A percentile compares a stretch with the other conserved stretches of the same genome.
Evolutionary conservation across 129 eudicot genomes (phyloP).

Genomic region (Lactuca saligna): DNA sequence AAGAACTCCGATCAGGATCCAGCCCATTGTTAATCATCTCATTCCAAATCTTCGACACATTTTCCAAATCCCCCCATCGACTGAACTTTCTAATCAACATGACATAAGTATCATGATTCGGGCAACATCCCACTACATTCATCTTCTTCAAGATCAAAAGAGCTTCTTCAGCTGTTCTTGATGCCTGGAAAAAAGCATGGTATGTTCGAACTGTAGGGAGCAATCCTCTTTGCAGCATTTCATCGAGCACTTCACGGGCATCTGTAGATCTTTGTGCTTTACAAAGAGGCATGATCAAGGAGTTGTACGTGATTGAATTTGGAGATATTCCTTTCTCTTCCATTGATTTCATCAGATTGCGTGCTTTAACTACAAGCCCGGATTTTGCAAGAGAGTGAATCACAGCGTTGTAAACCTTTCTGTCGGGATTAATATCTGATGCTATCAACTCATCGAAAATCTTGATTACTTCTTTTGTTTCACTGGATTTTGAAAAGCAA

Average conservation of each 20-base stretch:
- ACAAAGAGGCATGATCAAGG: constrained; percentile 77
- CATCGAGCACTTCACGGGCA: constrained; percentile 52
- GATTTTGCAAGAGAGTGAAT: constrained; percentile 80
- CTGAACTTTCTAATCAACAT: constrained; percentile 87
- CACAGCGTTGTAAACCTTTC: constrained; percentile 75
- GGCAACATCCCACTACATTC: constrained; percentile 54
- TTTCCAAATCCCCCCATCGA: constrained; percentile 61
- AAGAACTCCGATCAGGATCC: constrained; percentile 75
- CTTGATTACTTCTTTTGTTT: constrained; percentile 53
- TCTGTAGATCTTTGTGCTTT: constrained; percentile 38
- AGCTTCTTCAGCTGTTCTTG: constrained; percentile 58
- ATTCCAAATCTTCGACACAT: constrained; percentile 67
- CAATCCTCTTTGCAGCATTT: constrained; percentile 65
- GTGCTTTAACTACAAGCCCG: constrained; percentile 55
- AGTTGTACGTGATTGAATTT: constrained; percentile 62
- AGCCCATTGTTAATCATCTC: constrained; percentile 68
- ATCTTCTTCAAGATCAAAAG: constrained; percentile 61
- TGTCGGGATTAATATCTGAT: constrained; percentile 50
- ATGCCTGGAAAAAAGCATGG: constrained; percentile 68
- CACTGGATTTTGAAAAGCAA: constrained; percentile 56
- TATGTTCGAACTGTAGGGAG: constrained; percentile 66
- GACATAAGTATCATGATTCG: constrained; percentile 62
- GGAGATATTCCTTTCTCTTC: constrained; percentile 62
- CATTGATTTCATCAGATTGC: constrained; percentile 59
- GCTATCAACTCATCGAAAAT: constrained; percentile 60